Evolutionary conservation across 2,329 filamentous ascomycete species (phyloP).

Genomic region (Paraconiothyrium sp.): DNA sequence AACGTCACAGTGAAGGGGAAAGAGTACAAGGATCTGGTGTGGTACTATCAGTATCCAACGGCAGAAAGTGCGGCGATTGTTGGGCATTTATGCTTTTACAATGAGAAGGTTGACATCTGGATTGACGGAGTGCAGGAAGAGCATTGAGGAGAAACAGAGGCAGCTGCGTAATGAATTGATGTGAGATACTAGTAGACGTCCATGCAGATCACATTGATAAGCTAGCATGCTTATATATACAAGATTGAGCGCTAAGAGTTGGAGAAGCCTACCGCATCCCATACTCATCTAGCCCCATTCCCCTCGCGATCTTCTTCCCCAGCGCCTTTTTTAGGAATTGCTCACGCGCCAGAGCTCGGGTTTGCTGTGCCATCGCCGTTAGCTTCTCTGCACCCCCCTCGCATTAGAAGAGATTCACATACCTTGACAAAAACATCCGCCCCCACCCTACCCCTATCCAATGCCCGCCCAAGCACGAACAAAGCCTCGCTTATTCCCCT

Average conservation of each 20-base stretch:
- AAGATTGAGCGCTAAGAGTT: not conserved
- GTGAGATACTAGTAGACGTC: too few species aligned
- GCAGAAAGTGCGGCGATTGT: conserved; percentile 65
- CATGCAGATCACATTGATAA: not conserved
- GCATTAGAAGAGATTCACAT: conserved; percentile 18
- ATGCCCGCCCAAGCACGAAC: conserved; percentile 78
- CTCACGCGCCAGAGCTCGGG: conserved; percentile 76
- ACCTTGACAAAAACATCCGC: conserved; percentile 81
- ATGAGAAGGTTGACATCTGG: conserved; percentile 72
- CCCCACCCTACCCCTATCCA: conserved; percentile 76
- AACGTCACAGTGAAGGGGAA: conserved; percentile 60
- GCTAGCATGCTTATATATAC: not conserved
- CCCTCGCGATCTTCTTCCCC: conserved; percentile 77
- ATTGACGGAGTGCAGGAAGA: conserved; percentile 62
- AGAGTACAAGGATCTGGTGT: conserved; percentile 63
- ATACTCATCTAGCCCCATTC: conserved; percentile 71
- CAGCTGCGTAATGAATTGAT: too few species aligned
- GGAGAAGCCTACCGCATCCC: not conserved
- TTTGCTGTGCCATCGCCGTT: conserved; percentile 55
- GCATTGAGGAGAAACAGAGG: conserved; percentile 15
- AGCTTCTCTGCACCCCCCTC: conserved; percentile 12
- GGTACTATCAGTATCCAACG: conserved; percentile 70
- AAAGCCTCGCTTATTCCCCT: conserved; percentile 85
- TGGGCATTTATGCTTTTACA: conserved; percentile 71
- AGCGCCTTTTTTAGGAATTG: conserved; percentile 86